Percentiles rank a stretch among this genome's conserved stretches.
Evolutionary conservation across 768 basidiomycete species (phyloP).

Genomic region (Gelatoporia subvermispora): DNA sequence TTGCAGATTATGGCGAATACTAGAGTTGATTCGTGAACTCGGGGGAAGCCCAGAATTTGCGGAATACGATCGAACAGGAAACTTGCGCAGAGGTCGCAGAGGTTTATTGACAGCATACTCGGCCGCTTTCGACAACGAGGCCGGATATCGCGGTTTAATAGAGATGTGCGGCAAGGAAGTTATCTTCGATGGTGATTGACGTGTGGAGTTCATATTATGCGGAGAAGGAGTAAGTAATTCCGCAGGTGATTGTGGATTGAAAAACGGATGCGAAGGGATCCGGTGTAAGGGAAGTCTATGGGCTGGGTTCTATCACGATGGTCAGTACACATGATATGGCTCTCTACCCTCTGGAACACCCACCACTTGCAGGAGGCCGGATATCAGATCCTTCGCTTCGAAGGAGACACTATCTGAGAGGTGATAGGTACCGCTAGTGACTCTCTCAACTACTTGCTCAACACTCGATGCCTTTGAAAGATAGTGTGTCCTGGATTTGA

Average conservation of each 20-base stretch:
- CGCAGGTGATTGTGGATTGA: conserved; percentile 17
- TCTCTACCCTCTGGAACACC: too few relatives aligned
- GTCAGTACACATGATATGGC: too few relatives aligned
- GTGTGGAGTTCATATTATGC: too few relatives aligned
- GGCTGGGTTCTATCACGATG: conserved; percentile 20
- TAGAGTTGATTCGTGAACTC: too few relatives aligned
- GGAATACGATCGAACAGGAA: too few relatives aligned
- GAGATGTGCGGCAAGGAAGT: neutral
- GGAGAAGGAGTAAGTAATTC: conserved; percentile 6
- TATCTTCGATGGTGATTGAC: conserved; percentile 9
- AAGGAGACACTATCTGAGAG: conserved; percentile 23
- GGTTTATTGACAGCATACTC: too few relatives aligned
- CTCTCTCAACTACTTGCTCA: conserved; percentile 19
- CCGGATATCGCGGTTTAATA: conserved; percentile 1
- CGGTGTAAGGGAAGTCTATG: conserved; percentile 22
- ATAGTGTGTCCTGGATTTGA: neutral
- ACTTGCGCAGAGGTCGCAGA: too few relatives aligned
- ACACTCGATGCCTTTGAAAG: conserved; percentile 19
- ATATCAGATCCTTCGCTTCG: conserved; percentile 16
- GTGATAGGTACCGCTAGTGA: conserved; percentile 17
- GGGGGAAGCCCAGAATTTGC: too few relatives aligned
- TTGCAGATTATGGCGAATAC: too few relatives aligned
- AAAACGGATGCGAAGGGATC: conserved; percentile 29
- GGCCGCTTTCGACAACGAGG: conserved; percentile 1
- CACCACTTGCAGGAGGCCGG: conserved; percentile 17